phyloP scores from a whole-genome alignment of 2,329 filamentous ascomycete genomes.

The Xylaria polymorpha region DNA sequence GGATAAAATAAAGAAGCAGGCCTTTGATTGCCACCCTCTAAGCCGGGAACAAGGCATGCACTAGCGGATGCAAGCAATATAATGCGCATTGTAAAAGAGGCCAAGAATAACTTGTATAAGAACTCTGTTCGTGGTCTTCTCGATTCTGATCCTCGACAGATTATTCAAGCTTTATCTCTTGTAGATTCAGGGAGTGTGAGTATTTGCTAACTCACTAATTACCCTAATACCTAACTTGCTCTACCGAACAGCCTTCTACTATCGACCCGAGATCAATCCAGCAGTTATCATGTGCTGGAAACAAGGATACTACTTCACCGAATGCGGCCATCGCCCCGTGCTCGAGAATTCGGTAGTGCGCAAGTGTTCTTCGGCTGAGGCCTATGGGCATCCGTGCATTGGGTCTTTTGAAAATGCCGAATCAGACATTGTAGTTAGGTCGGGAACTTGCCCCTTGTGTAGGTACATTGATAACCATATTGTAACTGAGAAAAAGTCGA shows the following conservation, averaged over 20 bases:
- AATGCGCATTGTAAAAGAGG: conserved; percentile 10
- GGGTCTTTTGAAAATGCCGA: conserved; percentile 24
- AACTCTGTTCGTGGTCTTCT: not conserved
- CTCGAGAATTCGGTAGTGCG: conserved; percentile 7
- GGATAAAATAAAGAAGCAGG: not conserved
- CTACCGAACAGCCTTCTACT: not conserved
- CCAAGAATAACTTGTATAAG: not conserved
- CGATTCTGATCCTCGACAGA: not conserved
- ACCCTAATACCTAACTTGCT: not conserved
- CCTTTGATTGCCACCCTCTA: not conserved
- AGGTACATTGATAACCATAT: not conserved
- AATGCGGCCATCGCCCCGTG: conserved; percentile 36
- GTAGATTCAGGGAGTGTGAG: not conserved
- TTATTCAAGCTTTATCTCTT: conserved; percentile 5
- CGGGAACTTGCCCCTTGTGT: conserved; percentile 15
- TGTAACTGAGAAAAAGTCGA: not conserved
- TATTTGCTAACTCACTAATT: not conserved
- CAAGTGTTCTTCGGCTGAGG: conserved; percentile 18
- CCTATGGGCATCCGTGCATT: conserved; percentile 20
- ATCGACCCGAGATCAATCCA: not conserved
- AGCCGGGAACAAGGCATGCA: not conserved
- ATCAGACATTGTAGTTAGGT: not conserved
- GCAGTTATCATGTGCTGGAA: conserved; percentile 41
- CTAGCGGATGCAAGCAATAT: not conserved
- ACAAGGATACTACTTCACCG: conserved; percentile 30